Conservation (phyloP, 305 asterid genomes). For the Fraxinus ornus region DNA sequence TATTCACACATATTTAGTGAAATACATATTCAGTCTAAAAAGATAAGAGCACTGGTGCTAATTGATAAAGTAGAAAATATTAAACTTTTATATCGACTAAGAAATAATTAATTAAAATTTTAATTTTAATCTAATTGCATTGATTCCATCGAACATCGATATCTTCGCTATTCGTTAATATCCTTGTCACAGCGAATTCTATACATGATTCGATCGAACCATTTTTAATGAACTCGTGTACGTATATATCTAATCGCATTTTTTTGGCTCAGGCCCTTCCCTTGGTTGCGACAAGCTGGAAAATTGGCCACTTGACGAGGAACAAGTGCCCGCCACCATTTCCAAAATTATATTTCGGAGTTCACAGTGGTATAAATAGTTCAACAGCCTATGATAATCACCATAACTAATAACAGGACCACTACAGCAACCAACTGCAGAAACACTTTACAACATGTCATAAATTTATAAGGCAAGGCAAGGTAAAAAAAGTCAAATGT, state of each 20-base stretch:
- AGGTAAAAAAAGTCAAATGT: not conserved
- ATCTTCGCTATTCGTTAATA: not conserved
- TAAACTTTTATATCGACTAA: not conserved
- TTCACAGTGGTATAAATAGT: not conserved
- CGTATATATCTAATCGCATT: not conserved
- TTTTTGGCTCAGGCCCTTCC: not conserved
- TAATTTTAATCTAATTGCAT: not conserved
- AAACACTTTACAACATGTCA: not conserved
- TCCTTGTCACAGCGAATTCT: not conserved
- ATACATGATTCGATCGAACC: not conserved
- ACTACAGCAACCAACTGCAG: not conserved
- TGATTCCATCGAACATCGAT: not conserved
- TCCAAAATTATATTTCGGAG: slow-evolving; percentile 52
- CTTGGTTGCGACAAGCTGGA: slow-evolving; percentile 18
- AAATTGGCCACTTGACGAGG: not conserved
- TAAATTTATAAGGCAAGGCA: not conserved
- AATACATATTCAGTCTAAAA: not conserved
- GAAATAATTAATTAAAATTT: not conserved
- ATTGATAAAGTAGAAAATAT: not conserved
- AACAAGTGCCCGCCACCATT: slow-evolving; percentile 58
- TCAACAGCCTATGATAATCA: not conserved
- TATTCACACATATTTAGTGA: not conserved
- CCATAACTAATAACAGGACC: not conserved
- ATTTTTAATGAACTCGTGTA: not conserved
- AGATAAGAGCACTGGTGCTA: not conserved